These are phyloP conservation scores for Elongisporangium undulatum DNA, from an alignment of 352 stramenopile genomes.

Conservation along the genomic window DNA sequence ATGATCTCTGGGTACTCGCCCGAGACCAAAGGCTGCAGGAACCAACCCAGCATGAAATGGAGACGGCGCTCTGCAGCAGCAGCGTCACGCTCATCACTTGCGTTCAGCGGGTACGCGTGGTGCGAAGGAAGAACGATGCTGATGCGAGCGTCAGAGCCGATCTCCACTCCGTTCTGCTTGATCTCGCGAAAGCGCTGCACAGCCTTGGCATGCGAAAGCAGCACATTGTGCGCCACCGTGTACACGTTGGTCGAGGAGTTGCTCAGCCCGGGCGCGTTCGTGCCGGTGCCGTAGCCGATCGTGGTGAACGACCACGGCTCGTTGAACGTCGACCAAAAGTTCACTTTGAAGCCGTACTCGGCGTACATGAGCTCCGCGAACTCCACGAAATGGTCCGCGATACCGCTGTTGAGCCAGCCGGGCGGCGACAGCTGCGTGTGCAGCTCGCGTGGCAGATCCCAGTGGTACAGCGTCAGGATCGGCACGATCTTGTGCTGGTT, in stretches of 20 bases:
- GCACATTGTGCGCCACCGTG: slow-evolving; percentile 54
- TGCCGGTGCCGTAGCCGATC: slow-evolving; percentile 82
- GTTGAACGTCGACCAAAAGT: slow-evolving; percentile 5
- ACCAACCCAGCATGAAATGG: slow-evolving; percentile 78
- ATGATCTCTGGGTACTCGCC: slow-evolving; percentile 93
- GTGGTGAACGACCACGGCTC: slow-evolving; percentile 23
- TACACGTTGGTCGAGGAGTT: slow-evolving; percentile 32
- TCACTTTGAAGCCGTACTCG: slow-evolving; percentile 2
- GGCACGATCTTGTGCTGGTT: neutral
- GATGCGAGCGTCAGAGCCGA: slow-evolving; percentile 38
- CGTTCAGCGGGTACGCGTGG: slow-evolving; percentile 48
- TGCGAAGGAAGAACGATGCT: slow-evolving; percentile 78
- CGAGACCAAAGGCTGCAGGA: slow-evolving; percentile 79
- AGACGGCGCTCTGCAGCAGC: slow-evolving; percentile 52
- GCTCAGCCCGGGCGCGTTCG: slow-evolving; percentile 17
- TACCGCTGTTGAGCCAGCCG: slow-evolving; percentile 2
- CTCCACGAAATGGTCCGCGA: neutral
- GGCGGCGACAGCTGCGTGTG: slow-evolving; percentile 1
- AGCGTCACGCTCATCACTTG: slow-evolving; percentile 13
- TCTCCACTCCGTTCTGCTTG: slow-evolving; percentile 11
- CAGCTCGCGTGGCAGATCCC: slow-evolving; percentile 2
- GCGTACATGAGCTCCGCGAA: slow-evolving; percentile 1
- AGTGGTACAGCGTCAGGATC: slow-evolving; percentile 50
- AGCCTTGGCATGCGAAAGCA: slow-evolving; percentile 73
- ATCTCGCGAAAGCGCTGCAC: slow-evolving; percentile 51